A percentile compares a stretch with the other conserved stretches of the same genome.
Conservation (phyloP, 1,139 yeast genomes). For the Diutina siamensis region DNA sequence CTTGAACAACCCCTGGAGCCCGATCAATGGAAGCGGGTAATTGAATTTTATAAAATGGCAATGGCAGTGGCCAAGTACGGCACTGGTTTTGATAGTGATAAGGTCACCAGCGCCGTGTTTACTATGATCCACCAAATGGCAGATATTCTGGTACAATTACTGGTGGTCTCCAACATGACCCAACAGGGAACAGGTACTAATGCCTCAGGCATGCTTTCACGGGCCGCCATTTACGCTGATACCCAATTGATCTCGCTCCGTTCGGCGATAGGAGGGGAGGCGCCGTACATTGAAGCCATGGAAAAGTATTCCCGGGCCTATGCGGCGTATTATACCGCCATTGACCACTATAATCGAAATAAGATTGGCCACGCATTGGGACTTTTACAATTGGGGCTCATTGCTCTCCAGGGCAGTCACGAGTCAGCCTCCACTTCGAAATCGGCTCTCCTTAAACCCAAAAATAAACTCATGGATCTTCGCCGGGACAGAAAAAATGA, state of each 20-base stretch:
- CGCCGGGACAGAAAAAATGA: constrained; percentile 17
- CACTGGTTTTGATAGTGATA: background rate
- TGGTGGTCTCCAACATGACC: background rate
- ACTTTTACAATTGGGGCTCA: constrained; percentile 24
- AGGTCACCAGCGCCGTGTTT: background rate
- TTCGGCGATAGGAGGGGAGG: background rate
- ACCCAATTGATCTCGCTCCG: background rate
- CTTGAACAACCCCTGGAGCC: background rate
- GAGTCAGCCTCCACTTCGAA: too few species aligned
- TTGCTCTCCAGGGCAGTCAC: constrained; percentile 27
- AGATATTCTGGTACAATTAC: background rate
- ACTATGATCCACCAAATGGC: background rate
- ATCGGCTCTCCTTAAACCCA: constrained; percentile 11
- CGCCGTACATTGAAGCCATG: constrained; percentile 20
- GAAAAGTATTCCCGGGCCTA: constrained; percentile 29
- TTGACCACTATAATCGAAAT: constrained; percentile 30
- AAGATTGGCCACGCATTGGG: constrained; percentile 35
- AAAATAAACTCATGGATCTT: constrained; percentile 11
- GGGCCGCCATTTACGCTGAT: background rate
- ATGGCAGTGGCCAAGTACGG: background rate
- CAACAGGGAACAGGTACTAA: background rate
- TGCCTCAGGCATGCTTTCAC: background rate
- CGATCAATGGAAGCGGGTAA: constrained; percentile 1
- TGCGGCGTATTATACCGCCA: constrained; percentile 31
- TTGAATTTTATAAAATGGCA: background rate